Evolutionary conservation across 768 basidiomycete species (phyloP).

Genomic region (Candolleomyces aberdarensis): DNA sequence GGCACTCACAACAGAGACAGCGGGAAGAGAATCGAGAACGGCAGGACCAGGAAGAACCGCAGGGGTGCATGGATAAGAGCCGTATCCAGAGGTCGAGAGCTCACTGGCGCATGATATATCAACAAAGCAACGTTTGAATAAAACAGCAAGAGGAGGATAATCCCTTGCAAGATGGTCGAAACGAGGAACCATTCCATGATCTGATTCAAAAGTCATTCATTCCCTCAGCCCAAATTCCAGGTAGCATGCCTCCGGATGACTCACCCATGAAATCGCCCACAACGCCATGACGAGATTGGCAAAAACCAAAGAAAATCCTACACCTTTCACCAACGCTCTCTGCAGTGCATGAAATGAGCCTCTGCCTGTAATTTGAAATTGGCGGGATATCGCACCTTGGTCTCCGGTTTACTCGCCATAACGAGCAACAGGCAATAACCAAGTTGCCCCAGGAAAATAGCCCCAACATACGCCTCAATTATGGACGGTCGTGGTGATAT

Average conservation of each 20-base stretch:
- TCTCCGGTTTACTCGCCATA: constrained; percentile 67
- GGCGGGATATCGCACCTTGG: constrained; percentile 52
- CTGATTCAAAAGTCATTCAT: constrained; percentile 35
- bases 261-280: constrained; percentile 79
- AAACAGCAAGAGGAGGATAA: constrained; percentile 66
- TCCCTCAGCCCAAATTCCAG: background rate
- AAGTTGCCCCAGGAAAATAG: constrained; percentile 64
- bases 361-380: background rate
- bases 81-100: constrained; percentile 66
- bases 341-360: background rate
- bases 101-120: constrained; percentile 63
- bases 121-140: constrained; percentile 80
- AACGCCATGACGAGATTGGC: constrained; percentile 79
- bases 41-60: constrained; percentile 60
- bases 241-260: constrained; percentile 6
- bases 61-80: constrained; percentile 87
- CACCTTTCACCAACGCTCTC: constrained; percentile 70
- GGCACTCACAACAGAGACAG: constrained; percentile 53
- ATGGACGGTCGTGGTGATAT: constrained; percentile 63
- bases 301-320: constrained; percentile 73
- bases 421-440: constrained; percentile 84
- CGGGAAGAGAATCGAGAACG: constrained; percentile 56
- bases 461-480: constrained; percentile 58
- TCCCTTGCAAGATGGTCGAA: constrained; percentile 69
- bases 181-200: constrained; percentile 73